A percentile compares a stretch with the other conserved stretches of the same genome.
These are phyloP conservation scores for Phytopythium montanum DNA, from an alignment of 352 stramenopile species.

Conservation along the genomic window DNA sequence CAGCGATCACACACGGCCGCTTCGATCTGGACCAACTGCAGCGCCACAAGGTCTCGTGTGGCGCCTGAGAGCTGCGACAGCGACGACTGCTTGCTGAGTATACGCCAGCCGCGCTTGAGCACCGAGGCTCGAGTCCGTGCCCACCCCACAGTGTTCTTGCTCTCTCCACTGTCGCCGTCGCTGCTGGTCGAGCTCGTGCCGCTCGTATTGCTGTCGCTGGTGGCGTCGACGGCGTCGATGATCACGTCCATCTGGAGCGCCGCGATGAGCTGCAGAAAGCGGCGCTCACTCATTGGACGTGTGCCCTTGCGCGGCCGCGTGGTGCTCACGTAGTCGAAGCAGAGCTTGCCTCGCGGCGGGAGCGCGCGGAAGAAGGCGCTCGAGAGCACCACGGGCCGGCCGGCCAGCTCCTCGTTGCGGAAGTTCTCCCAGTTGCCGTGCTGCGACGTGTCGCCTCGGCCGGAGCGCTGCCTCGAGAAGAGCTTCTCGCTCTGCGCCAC, in stretches of 20 bases:
- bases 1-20: conserved; percentile 71
- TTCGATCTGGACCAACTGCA: conserved; percentile 84
- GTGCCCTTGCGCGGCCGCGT: conserved; percentile 60
- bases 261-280: conserved; percentile 72
- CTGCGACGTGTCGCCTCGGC: conserved; percentile 74
- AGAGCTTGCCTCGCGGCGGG: conserved; percentile 65
- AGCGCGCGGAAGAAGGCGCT: conserved; percentile 79
- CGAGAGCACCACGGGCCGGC: conserved; percentile 59
- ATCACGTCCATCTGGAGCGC: conserved; percentile 51
- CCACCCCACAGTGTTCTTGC: background rate
- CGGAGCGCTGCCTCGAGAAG: conserved; percentile 55
- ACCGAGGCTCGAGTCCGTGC: conserved; percentile 31
- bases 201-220: background rate
- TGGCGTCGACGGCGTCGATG: background rate
- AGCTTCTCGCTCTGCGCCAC: conserved; percentile 82
- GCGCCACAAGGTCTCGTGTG: conserved; percentile 62
- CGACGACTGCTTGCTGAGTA: conserved; percentile 29
- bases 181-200: background rate
- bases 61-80: conserved; percentile 43
- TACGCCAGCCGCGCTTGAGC: conserved; percentile 33
- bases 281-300: conserved; percentile 50
- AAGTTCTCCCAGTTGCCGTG: conserved; percentile 92
- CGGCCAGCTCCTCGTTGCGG: conserved; percentile 86
- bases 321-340: conserved; percentile 91
- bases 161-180: background rate